These are phyloP conservation scores for Paraphaeosphaeria sporulosa DNA, from an alignment of 2,329 filamentous ascomycete species.

Conservation along the genomic window DNA sequence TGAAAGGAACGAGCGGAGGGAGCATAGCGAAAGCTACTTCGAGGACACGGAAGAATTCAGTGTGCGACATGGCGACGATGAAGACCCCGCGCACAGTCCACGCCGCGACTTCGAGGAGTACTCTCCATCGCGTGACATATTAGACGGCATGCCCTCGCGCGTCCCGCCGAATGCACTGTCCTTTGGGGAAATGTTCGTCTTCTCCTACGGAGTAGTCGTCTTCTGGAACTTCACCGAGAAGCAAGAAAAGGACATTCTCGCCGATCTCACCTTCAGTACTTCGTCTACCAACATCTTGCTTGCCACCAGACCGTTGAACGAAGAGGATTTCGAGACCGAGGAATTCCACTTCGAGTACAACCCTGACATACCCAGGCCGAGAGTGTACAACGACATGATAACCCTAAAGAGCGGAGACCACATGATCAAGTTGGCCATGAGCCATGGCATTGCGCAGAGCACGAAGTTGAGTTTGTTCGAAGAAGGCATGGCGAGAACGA, in stretches of 20 bases:
- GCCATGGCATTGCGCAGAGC: slow-evolving; percentile 95
- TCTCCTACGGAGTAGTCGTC: slow-evolving; percentile 95
- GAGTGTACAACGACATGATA: slow-evolving; percentile 99
- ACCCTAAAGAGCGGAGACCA: slow-evolving; percentile 93
- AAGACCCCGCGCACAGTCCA: slow-evolving; percentile 32
- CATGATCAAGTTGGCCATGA: slow-evolving; percentile 99
- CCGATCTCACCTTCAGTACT: slow-evolving; percentile 89
- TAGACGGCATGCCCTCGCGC: slow-evolving; percentile 49
- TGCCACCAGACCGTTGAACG: slow-evolving; percentile 79
- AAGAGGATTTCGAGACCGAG: slow-evolving; percentile 95
- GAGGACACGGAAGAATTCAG: slow-evolving; percentile 72
- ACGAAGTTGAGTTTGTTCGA: slow-evolving; percentile 97
- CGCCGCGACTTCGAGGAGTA: slow-evolving; percentile 22
- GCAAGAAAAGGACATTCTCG: slow-evolving; percentile 95
- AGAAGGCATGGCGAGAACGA: slow-evolving; percentile 92
- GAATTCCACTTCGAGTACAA: slow-evolving; percentile 99
- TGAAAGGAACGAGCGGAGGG: slow-evolving; percentile 86
- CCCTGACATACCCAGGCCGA: slow-evolving; percentile 80
- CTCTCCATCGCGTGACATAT: slow-evolving; percentile 14
- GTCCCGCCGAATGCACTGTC: slow-evolving; percentile 75
- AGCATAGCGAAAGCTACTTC: slow-evolving; percentile 92
- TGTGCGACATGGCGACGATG: slow-evolving; percentile 47
- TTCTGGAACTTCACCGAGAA: slow-evolving; percentile 99
- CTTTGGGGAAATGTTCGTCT: slow-evolving; percentile 96
- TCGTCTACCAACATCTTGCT: slow-evolving; percentile 71